Percentiles rank a stretch among this genome's conserved stretches.
Evolutionary conservation across 768 basidiomycete species (phyloP).

Genomic region (Pluteus cervinus): DNA sequence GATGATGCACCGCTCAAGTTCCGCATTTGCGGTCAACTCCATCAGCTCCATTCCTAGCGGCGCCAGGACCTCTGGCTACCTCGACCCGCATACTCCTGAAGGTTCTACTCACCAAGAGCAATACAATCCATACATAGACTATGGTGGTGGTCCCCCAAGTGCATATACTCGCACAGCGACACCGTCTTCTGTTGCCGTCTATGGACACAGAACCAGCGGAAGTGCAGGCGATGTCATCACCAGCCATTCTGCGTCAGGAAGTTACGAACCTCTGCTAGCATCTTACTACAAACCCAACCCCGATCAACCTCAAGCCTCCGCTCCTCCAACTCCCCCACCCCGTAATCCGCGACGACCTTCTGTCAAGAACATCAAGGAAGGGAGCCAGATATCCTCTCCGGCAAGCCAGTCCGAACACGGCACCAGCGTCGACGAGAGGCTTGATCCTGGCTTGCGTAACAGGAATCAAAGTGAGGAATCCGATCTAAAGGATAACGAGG

Average conservation of each 20-base stretch:
- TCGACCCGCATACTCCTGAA: constrained; percentile 27
- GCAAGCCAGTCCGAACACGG: no score
- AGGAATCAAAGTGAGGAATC: constrained; percentile 20
- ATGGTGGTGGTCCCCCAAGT: constrained; percentile 35
- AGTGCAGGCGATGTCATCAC: constrained; percentile 20
- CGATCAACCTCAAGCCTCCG: constrained; percentile 12
- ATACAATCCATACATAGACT: constrained; percentile 53
- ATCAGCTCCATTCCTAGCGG: constrained; percentile 14
- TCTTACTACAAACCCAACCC: constrained; percentile 28
- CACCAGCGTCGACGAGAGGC: constrained; percentile 32
- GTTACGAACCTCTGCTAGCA: constrained; percentile 56
- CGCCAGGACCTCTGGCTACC: constrained; percentile 29
- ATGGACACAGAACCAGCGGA: constrained; percentile 27
- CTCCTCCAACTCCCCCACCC: constrained; percentile 26
- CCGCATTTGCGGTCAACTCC: constrained; percentile 22
- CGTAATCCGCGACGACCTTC: constrained; percentile 27
- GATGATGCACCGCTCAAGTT: constrained; percentile 37
- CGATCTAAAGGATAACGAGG: constrained; percentile 58
- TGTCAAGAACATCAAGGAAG: no score
- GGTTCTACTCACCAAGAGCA: no score
- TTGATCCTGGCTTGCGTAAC: constrained; percentile 38
- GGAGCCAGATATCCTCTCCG: no score
- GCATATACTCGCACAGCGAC: constrained; percentile 41
- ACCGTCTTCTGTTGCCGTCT: constrained; percentile 19
- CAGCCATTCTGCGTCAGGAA: constrained; percentile 42